Conservation (phyloP, 208 protist species). For the Acanthamoeba triangularis region DNA sequence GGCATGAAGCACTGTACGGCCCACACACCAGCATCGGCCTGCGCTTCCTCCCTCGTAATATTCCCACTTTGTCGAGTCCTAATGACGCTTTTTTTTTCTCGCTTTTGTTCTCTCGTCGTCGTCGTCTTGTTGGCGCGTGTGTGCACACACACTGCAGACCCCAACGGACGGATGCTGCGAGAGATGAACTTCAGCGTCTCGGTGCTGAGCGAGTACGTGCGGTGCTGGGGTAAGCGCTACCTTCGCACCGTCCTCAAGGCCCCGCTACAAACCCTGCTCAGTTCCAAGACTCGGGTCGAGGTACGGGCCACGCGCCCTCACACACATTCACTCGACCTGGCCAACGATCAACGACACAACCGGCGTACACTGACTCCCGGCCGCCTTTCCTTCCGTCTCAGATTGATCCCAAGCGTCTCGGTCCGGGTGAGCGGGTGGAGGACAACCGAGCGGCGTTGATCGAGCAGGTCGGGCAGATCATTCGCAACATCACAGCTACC, state of each 20-base stretch:
- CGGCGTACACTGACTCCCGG: too few relatives aligned
- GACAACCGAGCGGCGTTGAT: not conserved
- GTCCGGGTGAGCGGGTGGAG: not conserved
- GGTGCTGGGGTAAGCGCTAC: conserved; percentile 22
- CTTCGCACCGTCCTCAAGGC: not conserved
- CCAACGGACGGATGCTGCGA: not conserved
- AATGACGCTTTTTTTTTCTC: too few relatives aligned
- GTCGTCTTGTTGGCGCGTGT: too few relatives aligned
- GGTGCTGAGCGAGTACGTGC: conserved; percentile 12
- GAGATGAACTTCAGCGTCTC: conserved; percentile 25
- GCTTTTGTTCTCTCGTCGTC: too few relatives aligned
- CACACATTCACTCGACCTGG: too few relatives aligned
- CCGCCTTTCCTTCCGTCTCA: not conserved
- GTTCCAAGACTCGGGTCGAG: not conserved
- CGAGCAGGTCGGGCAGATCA: conserved; percentile 5
- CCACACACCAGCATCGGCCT: too few relatives aligned
- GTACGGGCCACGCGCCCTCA: too few relatives aligned
- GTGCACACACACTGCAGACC: not conserved
- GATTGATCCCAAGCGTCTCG: not conserved
- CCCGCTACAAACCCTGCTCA: not conserved
- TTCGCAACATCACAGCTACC: not conserved
- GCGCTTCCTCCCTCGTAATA: too few relatives aligned
- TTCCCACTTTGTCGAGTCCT: too few relatives aligned
- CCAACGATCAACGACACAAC: too few relatives aligned
- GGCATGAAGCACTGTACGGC: not conserved